A percentile compares a stretch with the other conserved stretches of the same genome.
These are phyloP conservation scores for Mikania micrantha DNA, from an alignment of 129 eudicot genomes.

Conservation along the genomic window DNA sequence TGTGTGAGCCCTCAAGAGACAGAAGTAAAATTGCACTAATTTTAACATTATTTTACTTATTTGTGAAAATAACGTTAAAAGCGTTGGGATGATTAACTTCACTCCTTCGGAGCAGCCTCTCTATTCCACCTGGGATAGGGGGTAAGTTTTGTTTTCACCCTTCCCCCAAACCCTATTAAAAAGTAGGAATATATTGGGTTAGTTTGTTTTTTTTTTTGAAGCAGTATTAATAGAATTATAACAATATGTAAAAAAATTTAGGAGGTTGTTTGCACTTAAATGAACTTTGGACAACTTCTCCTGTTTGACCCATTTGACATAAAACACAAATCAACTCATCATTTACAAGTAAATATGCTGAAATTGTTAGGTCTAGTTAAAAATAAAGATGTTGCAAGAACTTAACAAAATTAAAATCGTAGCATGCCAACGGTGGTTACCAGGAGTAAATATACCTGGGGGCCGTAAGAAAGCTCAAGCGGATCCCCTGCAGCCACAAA, in stretches of 20 bases:
- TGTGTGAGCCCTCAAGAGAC: no score
- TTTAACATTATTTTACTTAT: no score
- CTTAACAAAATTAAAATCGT: background rate
- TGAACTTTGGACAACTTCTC: background rate
- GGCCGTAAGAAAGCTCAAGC: constrained; percentile 90
- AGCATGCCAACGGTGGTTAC: background rate
- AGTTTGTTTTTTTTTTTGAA: no score
- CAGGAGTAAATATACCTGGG: constrained; percentile 53
- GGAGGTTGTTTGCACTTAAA: background rate
- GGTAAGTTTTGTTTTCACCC: no score
- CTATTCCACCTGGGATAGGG: no score
- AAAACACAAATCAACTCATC: background rate
- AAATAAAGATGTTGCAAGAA: background rate
- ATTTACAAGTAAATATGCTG: background rate
- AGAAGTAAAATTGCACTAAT: no score
- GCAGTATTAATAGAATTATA: background rate
- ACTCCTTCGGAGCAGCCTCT: no score
- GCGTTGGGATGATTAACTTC: no score
- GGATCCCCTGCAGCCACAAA: constrained; percentile 46
- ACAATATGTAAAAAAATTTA: background rate
- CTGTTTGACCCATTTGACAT: background rate
- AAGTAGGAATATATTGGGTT: no score
- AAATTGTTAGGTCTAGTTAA: background rate
- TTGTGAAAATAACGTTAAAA: no score
- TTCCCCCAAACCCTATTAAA: no score